Conservation (phyloP, 352 stramenopile species). For the Hyaloperonospora brassicae region DNA sequence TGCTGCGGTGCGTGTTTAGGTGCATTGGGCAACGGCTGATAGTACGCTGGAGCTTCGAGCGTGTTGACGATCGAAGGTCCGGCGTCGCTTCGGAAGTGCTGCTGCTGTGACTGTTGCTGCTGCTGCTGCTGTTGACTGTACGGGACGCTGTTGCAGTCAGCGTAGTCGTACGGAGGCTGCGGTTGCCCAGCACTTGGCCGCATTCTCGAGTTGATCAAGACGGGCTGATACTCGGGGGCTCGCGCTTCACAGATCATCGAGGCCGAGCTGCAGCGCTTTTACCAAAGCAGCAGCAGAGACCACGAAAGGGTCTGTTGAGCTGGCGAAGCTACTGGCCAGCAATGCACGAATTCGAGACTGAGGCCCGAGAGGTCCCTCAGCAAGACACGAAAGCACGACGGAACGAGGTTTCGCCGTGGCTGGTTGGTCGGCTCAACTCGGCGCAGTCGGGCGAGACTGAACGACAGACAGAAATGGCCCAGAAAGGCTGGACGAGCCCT, state of each 20-base stretch:
- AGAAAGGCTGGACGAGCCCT: slow-evolving; percentile 18
- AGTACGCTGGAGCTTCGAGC: slow-evolving; percentile 22
- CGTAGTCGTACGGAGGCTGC: slow-evolving; percentile 12
- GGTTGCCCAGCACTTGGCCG: slow-evolving; percentile 24
- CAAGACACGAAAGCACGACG: too few relatives aligned
- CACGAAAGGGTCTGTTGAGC: background rate
- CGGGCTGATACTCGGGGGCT: slow-evolving; percentile 25
- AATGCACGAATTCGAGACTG: slow-evolving; percentile 33
- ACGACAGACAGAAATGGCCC: slow-evolving; percentile 2
- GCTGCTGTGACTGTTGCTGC: slow-evolving; percentile 4
- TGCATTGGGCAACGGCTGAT: slow-evolving; percentile 15
- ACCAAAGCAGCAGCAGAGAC: slow-evolving; percentile 2
- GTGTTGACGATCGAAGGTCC: slow-evolving; percentile 13
- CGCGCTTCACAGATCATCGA: slow-evolving; percentile 32
- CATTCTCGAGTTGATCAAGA: slow-evolving; percentile 35
- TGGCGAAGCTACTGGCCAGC: slow-evolving; percentile 16
- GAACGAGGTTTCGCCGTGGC: background rate
- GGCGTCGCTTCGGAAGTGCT: slow-evolving; percentile 6
- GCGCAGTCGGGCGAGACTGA: background rate
- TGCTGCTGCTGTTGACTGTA: slow-evolving; percentile 16
- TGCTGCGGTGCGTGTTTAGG: slow-evolving; percentile 27
- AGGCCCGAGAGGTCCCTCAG: slow-evolving; percentile 4
- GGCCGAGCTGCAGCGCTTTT: background rate
- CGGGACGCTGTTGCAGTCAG: slow-evolving; percentile 21
- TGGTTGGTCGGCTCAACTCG: background rate